Evolutionary conservation across 495 filamentous ascomycete genomes (phyloP), one percentile per base, ranked within the genome.

Genomic region (Cercophora samala): DNA sequence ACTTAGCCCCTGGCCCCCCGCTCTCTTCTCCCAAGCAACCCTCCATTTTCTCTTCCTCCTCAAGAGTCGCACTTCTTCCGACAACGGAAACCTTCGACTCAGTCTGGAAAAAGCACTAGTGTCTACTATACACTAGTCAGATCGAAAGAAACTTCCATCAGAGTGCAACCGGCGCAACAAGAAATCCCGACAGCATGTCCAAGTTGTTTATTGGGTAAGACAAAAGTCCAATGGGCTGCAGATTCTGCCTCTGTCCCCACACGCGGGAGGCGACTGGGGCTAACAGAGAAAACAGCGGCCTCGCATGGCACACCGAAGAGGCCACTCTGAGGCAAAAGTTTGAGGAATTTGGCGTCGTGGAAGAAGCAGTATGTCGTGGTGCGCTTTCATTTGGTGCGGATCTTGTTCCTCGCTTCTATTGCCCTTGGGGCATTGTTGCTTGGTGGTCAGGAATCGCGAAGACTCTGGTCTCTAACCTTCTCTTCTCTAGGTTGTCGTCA

Each of bases 301-400:
- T 98, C 69, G 92, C 94, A 68, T 98, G 94, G 94, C 93, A 97
- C 84, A 98, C 94, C 61, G 92, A 93, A 76, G 94, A 98, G 78
- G 75, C 75, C 3, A 90, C 91, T 52, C 83, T 98, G 52, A 88
- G 89, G 67, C 75, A 86, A 66, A 96, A 97, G 74, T 98, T 98
- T 80, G 89, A 93, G 78, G 86, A 94, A 77, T 97, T 90, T 74
- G 94, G 94, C 24, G 78, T 78, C 26, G 89, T 98, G 65, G 92
- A 97, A 75, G 94, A 98, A 87, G 94, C 94, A 66, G 94, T 98
- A 84, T 77, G 91, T 87, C 65, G n/a, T 62, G 21, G 64, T 56
- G 26, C 64, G 23, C 66, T 64, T 75, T 64, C 42, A 64, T 73
- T 70, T 64, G 42, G 23, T 62, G 59, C 58, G 23, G 53, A 15